Evolutionary conservation across 2,329 filamentous ascomycete species (phyloP).

Genomic region (Phoma sp.): DNA sequence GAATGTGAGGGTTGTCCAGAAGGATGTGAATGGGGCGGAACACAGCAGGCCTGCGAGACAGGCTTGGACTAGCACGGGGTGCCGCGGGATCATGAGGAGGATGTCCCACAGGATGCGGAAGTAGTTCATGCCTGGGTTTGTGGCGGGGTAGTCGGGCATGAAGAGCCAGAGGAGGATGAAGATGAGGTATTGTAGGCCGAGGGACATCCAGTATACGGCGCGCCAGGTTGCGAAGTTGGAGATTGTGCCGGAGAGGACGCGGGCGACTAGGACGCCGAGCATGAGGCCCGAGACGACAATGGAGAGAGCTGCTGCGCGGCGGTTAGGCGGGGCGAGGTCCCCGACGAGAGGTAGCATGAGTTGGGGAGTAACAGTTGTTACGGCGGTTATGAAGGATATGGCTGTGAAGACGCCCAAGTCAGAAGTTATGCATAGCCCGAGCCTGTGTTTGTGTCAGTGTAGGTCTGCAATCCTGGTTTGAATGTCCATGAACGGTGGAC

Average conservation of each 20-base stretch:
- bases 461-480: background rate
- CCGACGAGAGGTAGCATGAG: slow-evolving; percentile 81
- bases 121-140: slow-evolving; percentile 74
- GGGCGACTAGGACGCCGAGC: slow-evolving; percentile 77
- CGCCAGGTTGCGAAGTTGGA: slow-evolving; percentile 78
- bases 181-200: slow-evolving; percentile 74
- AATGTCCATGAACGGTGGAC: slow-evolving; percentile 29
- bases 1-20: slow-evolving; percentile 82
- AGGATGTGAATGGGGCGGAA: slow-evolving; percentile 68
- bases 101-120: slow-evolving; percentile 71
- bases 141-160: slow-evolving; percentile 82
- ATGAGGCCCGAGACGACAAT: slow-evolving; percentile 79
- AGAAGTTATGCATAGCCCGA: slow-evolving; percentile 74
- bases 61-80: slow-evolving; percentile 74
- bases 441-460: slow-evolving; percentile 30
- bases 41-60: slow-evolving; percentile 71
- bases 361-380: slow-evolving; percentile 80
- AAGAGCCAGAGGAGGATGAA: slow-evolving; percentile 71
- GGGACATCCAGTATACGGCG: slow-evolving; percentile 78
- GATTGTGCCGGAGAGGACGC: slow-evolving; percentile 77
- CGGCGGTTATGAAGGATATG: slow-evolving; percentile 75
- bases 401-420: slow-evolving; percentile 70
- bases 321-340: slow-evolving; percentile 74
- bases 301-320: slow-evolving; percentile 73
- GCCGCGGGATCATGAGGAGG: slow-evolving; percentile 65